phyloP scores from a whole-genome alignment of 2,329 filamentous ascomycete genomes.

The Phialocephala subalpina region DNA sequence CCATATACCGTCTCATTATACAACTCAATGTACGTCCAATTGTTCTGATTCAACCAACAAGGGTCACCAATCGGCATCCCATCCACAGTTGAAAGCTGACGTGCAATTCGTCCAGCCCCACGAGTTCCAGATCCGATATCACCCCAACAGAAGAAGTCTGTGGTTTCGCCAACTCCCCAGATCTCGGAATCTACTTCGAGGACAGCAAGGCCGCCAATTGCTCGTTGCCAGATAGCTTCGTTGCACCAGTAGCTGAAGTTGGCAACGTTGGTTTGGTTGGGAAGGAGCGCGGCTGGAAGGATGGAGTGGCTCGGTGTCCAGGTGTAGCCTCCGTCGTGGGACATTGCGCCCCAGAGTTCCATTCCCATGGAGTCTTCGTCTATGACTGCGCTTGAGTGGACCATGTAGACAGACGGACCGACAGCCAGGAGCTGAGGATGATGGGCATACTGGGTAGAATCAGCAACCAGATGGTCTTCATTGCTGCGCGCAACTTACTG shows the following conservation, averaged over 20 bases:
- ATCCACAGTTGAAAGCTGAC: constrained; percentile 2
- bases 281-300: constrained; percentile 5
- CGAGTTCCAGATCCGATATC: constrained; percentile 11
- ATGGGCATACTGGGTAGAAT: constrained; percentile 4
- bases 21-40: constrained; percentile 12
- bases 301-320: constrained; percentile 7
- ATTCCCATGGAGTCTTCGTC: constrained; percentile 15
- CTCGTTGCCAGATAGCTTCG: constrained; percentile 15
- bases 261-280: constrained; percentile 12
- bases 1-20: constrained; percentile 14
- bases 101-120: constrained; percentile 8
- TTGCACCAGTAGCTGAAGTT: constrained; percentile 18
- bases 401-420: not conserved
- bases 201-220: constrained; percentile 10
- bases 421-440: constrained; percentile 14
- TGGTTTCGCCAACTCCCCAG: constrained; percentile 13
- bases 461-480: not conserved
- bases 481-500: not conserved
- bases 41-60: constrained; percentile 17
- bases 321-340: constrained; percentile 12
- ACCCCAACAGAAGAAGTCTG: constrained; percentile 13
- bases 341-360: constrained; percentile 14
- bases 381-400: constrained; percentile 11
- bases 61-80: constrained; percentile 8
- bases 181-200: not conserved